Percentiles rank a stretch among this genome's conserved stretches.
phyloP scores from a whole-genome alignment of 2,329 filamentous ascomycete genomes.

The Penicillium sp. region DNA sequence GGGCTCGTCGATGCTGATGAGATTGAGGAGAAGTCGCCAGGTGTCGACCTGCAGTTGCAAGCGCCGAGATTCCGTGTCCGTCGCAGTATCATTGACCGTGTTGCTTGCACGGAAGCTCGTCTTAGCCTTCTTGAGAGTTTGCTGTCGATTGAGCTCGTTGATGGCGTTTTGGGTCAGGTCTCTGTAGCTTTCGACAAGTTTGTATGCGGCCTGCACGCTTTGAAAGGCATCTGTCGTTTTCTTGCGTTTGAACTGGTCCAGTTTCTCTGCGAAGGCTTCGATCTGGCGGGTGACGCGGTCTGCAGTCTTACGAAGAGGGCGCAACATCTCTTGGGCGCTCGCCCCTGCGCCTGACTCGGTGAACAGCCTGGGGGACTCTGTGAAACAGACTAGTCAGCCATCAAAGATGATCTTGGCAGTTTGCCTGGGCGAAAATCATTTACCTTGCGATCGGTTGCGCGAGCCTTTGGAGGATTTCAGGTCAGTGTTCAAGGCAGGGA shows the following conservation, averaged over 20 bases:
- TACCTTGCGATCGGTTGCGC: constrained; percentile 12
- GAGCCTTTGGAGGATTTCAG: constrained; percentile 13
- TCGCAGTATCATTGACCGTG: constrained; percentile 19
- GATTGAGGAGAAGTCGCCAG: constrained; percentile 75
- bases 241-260: constrained; percentile 66
- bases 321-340: constrained; percentile 45
- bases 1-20: constrained; percentile 65
- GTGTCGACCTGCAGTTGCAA: constrained; percentile 82
- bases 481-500: constrained; percentile 20
- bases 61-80: constrained; percentile 42
- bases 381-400: constrained; percentile 6
- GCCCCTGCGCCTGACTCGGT: constrained; percentile 38
- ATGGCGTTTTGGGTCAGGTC: constrained; percentile 49
- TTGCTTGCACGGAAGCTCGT: constrained; percentile 24
- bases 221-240: constrained; percentile 48
- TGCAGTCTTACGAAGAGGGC: constrained; percentile 58
- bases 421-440: neutral
- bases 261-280: constrained; percentile 74
- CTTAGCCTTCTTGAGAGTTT: constrained; percentile 36
- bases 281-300: constrained; percentile 72
- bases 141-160: constrained; percentile 39
- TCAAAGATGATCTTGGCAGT: neutral
- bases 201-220: constrained; percentile 58
- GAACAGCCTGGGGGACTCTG: constrained; percentile 32
- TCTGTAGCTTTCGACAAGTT: constrained; percentile 60